Conservation (phyloP, 108 stramenopile genomes). For the Bacterosira constricta region DNA sequence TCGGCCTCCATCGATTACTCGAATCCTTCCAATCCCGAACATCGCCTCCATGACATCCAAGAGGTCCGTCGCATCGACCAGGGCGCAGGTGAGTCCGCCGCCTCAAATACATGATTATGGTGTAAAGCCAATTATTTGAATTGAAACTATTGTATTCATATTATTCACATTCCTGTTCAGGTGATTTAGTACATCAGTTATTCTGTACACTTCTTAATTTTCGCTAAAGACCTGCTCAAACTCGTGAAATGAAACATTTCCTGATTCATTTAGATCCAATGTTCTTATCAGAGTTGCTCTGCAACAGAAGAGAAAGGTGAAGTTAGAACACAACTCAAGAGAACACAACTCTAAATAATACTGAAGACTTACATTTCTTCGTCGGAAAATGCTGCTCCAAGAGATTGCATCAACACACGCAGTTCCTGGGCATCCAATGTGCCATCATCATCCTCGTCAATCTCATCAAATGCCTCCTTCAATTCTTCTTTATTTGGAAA, state of each 20-base stretch:
- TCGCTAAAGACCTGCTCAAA: slow-evolving; percentile 59
- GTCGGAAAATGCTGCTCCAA: slow-evolving; percentile 68
- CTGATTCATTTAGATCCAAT: slow-evolving; percentile 67
- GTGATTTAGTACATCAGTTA: too few relatives aligned
- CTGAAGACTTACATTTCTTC: slow-evolving; percentile 69
- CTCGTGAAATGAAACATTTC: slow-evolving; percentile 67
- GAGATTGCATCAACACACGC: slow-evolving; percentile 58
- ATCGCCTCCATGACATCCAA: too few relatives aligned
- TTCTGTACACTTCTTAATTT: background rate
- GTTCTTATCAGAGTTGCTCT: slow-evolving; percentile 28
- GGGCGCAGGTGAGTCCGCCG: too few relatives aligned
- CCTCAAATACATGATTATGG: too few relatives aligned
- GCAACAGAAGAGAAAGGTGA: background rate
- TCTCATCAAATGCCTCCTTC: slow-evolving; percentile 69
- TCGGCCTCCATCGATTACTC: too few relatives aligned
- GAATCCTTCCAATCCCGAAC: too few relatives aligned
- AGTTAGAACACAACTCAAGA: background rate
- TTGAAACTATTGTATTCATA: background rate
- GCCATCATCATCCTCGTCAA: slow-evolving; percentile 59
- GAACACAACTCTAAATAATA: background rate
- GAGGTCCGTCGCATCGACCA: too few relatives aligned
- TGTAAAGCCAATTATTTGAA: too few relatives aligned
- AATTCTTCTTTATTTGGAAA: slow-evolving; percentile 71
- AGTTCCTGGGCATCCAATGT: slow-evolving; percentile 62
- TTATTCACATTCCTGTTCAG: too few relatives aligned